Conservation (phyloP, 306 rosid genomes). For the Neltuma alba region DNA sequence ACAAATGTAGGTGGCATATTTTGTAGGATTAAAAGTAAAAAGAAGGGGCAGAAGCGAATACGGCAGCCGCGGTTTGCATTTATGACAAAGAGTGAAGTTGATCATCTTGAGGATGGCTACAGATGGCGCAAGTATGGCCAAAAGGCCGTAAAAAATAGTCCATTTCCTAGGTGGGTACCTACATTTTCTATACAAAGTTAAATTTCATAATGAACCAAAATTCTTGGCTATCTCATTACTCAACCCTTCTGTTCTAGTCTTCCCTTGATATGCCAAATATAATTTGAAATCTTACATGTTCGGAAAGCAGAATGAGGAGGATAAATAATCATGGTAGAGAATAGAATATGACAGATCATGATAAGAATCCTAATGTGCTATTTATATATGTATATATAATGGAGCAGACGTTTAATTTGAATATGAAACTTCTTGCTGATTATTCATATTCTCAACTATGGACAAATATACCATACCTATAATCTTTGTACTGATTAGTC, state of each 20-base stretch:
- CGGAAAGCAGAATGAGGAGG: background rate
- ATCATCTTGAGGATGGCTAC: constrained; percentile 97
- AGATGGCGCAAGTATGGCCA: constrained; percentile 99
- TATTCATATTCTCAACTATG: background rate
- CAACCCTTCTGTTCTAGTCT: background rate
- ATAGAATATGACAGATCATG: background rate
- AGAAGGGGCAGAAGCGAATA: constrained; percentile 87
- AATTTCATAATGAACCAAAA: background rate
- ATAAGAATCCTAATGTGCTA: background rate
- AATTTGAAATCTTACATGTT: background rate
- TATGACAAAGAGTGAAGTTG: constrained; percentile 95
- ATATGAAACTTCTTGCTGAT: background rate
- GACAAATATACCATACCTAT: background rate
- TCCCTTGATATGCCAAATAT: background rate
- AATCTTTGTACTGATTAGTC: background rate
- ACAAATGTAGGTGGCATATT: constrained; percentile 45
- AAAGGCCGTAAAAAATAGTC: constrained; percentile 96
- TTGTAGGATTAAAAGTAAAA: constrained; percentile 75
- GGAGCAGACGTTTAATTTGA: background rate
- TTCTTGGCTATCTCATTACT: background rate
- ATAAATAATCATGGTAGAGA: background rate
- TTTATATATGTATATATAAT: background rate
- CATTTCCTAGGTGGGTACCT: constrained; percentile 76
- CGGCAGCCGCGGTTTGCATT: constrained; percentile 92
- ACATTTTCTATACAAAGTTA: constrained; percentile 17